Conservation (phyloP, 352 stramenopile species). For the Phytophthora cryptogea region DNA sequence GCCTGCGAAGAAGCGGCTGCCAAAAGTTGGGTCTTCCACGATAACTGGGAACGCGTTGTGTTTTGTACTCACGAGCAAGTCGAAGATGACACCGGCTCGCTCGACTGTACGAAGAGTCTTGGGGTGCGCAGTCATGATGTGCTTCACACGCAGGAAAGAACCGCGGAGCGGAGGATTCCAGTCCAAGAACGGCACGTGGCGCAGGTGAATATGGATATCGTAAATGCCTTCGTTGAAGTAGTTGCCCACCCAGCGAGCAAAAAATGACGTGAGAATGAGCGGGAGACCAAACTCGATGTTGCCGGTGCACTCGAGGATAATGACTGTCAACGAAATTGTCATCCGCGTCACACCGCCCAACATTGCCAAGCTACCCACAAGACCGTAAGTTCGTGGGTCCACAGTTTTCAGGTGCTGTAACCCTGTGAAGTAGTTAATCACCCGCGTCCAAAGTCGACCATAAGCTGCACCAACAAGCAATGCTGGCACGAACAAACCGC, state of each 20-base stretch:
- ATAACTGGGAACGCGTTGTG: conserved; percentile 91
- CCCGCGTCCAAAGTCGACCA: conserved; percentile 87
- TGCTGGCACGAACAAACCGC: conserved; percentile 96
- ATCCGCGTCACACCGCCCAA: conserved; percentile 97
- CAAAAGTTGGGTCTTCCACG: conserved; percentile 82
- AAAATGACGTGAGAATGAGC: conserved; percentile 97
- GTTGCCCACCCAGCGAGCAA: conserved; percentile 97
- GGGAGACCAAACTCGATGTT: conserved; percentile 98
- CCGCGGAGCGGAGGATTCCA: conserved; percentile 73
- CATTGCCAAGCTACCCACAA: conserved; percentile 96
- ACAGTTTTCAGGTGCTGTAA: conserved; percentile 63
- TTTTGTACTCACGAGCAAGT: conserved; percentile 83
- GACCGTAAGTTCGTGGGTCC: conserved; percentile 92
- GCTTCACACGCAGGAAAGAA: conserved; percentile 78
- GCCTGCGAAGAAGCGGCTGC: conserved; percentile 82
- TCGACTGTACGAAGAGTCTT: conserved; percentile 95
- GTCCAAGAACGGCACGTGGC: conserved; percentile 77
- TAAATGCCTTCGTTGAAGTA: conserved; percentile 99
- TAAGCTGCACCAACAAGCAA: conserved; percentile 96
- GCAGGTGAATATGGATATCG: conserved; percentile 98
- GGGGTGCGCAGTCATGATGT: conserved; percentile 96
- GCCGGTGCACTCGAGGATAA: conserved; percentile 97
- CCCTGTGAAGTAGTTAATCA: conserved; percentile 82
- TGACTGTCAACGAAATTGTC: conserved; percentile 98
- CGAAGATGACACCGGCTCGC: conserved; percentile 92